A percentile compares a stretch with the other conserved stretches of the same genome.
Evolutionary conservation across 495 filamentous ascomycete species (phyloP).

Genomic region (Ramalina peruviana): DNA sequence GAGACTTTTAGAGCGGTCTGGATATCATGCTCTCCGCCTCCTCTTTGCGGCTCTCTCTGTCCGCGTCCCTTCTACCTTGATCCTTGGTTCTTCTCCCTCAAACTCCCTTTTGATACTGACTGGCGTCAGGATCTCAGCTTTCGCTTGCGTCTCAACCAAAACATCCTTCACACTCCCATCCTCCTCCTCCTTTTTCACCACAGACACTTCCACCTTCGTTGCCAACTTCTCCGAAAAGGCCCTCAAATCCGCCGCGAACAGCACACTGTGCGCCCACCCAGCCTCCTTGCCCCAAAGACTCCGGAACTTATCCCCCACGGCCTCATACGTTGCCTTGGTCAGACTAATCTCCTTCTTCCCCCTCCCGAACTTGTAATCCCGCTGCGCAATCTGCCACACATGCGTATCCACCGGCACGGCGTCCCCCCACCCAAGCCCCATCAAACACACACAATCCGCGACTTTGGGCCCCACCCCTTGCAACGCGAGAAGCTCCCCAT

Average conservation of each 20-base stretch:
- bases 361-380: slow-evolving; percentile 88
- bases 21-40: slow-evolving; percentile 4
- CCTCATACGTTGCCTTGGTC: slow-evolving; percentile 76
- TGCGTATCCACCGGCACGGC: slow-evolving; percentile 94
- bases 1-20: background rate
- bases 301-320: slow-evolving; percentile 80
- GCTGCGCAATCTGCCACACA: slow-evolving; percentile 94
- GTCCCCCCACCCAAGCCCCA: slow-evolving; percentile 96
- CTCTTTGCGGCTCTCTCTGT: slow-evolving; percentile 10
- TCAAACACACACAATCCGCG: slow-evolving; percentile 87
- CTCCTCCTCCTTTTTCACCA: slow-evolving; percentile 21
- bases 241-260: slow-evolving; percentile 88
- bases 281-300: slow-evolving; percentile 86
- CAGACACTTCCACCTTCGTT: slow-evolving; percentile 35
- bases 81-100: slow-evolving; percentile 15
- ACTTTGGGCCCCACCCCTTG: slow-evolving; percentile 93
- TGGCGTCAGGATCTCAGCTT: slow-evolving; percentile 12
- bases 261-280: slow-evolving; percentile 92
- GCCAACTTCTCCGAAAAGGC: slow-evolving; percentile 51
- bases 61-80: slow-evolving; percentile 13
- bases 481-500: slow-evolving; percentile 62
- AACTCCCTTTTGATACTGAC: slow-evolving; percentile 20
- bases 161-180: slow-evolving; percentile 18
- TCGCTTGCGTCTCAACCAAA: slow-evolving; percentile 15
- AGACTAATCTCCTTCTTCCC: slow-evolving; percentile 63